These are phyloP conservation scores for Exophiala xenobiotica DNA, from an alignment of 2,329 filamentous ascomycete genomes.

Conservation along the genomic window DNA sequence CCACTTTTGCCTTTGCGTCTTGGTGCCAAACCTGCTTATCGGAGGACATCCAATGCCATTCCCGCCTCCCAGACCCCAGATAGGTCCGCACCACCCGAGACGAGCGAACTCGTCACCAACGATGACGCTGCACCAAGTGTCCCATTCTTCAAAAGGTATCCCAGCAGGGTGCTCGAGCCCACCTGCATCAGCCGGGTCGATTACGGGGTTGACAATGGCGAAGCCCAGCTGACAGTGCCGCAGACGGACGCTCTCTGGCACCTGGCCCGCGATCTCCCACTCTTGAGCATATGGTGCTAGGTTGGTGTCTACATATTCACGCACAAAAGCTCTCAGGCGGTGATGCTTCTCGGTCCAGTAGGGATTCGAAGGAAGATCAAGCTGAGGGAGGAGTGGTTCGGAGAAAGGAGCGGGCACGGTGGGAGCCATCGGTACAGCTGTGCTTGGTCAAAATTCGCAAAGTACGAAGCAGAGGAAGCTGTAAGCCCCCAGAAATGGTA, in stretches of 20 bases:
- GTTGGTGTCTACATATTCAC: constrained; percentile 64
- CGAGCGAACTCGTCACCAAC: constrained; percentile 70
- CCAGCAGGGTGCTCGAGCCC: constrained; percentile 66
- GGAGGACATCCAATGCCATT: constrained; percentile 69
- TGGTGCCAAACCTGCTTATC: constrained; percentile 65
- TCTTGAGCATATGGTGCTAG: constrained; percentile 63
- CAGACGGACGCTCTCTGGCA: constrained; percentile 63
- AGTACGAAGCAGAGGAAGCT: background rate
- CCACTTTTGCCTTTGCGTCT: constrained; percentile 62
- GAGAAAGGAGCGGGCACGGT: constrained; percentile 61
- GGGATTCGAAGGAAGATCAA: constrained; percentile 63
- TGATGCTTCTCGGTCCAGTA: constrained; percentile 68
- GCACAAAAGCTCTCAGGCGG: constrained; percentile 66
- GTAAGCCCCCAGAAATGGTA: constrained; percentile 1
- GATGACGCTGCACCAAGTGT: constrained; percentile 68
- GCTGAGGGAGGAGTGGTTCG: constrained; percentile 71
- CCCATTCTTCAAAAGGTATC: constrained; percentile 70
- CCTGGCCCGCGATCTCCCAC: constrained; percentile 66
- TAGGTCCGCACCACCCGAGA: constrained; percentile 62
- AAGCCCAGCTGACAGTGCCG: constrained; percentile 66
- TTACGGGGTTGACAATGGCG: constrained; percentile 65
- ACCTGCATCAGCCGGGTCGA: constrained; percentile 64
- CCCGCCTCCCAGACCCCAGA: constrained; percentile 60
- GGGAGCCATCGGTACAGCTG: constrained; percentile 16
- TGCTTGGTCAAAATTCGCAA: background rate